Conservation (phyloP, 805 yeast genomes). For the Saturnispora sekii region DNA sequence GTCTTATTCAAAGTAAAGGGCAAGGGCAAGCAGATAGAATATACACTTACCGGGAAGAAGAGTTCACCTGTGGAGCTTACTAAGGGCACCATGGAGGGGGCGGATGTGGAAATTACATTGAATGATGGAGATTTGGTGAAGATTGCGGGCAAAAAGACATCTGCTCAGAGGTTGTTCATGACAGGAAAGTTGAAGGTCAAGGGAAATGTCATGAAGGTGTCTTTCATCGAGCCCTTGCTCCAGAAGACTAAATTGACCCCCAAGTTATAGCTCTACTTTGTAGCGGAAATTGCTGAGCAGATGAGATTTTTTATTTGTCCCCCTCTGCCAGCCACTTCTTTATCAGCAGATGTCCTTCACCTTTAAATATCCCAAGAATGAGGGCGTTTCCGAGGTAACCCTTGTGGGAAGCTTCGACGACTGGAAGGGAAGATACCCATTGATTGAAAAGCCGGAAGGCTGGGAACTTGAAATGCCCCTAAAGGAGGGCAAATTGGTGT, state of each 20-base stretch:
- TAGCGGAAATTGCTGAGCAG: background rate
- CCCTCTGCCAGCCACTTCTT: background rate
- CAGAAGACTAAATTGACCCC: conserved; percentile 35
- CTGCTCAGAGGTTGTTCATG: conserved; percentile 79
- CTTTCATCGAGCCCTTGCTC: conserved; percentile 60
- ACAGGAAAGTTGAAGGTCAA: conserved; percentile 76
- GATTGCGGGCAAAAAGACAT: conserved; percentile 68
- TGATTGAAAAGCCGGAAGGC: conserved; percentile 35
- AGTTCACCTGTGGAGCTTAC: background rate
- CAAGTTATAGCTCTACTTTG: conserved; percentile 28
- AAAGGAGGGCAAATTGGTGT: conserved; percentile 25
- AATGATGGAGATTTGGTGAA: conserved; percentile 62
- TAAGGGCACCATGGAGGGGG: background rate
- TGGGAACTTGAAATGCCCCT: conserved; percentile 25
- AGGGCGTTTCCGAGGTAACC: conserved; percentile 27
- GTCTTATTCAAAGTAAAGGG: conserved; percentile 1
- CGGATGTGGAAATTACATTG: conserved; percentile 2
- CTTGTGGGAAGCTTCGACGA: conserved; percentile 54
- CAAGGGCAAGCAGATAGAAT: background rate
- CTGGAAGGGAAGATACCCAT: conserved; percentile 42
- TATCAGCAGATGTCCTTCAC: background rate
- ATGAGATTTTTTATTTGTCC: background rate
- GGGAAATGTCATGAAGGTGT: conserved; percentile 88
- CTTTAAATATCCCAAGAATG: conserved; percentile 1
- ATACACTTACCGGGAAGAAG: background rate